A percentile compares a stretch with the other conserved stretches of the same genome.
Conservation (phyloP, 805 yeast species). For the Candida ponderosae region DNA sequence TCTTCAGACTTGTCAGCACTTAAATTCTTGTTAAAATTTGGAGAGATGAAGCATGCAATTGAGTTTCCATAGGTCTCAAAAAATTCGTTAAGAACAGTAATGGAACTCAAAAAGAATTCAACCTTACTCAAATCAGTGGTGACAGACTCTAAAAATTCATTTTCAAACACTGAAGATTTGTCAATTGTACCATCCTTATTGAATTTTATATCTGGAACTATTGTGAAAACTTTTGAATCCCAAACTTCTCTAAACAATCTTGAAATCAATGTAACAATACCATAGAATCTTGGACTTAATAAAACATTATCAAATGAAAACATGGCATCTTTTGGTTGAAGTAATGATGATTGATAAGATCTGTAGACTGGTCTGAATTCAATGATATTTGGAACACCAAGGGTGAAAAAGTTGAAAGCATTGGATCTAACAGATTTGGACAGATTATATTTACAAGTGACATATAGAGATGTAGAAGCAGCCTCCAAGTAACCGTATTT, state of each 20-base stretch:
- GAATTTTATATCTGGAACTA: slow-evolving; percentile 24
- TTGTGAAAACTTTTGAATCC: slow-evolving; percentile 59
- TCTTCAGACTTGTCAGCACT: slow-evolving; percentile 38
- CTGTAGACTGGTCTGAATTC: slow-evolving; percentile 35
- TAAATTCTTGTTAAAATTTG: slow-evolving; percentile 31
- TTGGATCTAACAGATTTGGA: slow-evolving; percentile 40
- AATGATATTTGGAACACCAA: slow-evolving; percentile 33
- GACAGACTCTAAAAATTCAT: slow-evolving; percentile 28
- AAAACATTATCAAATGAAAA: slow-evolving; percentile 64
- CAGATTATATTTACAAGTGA: slow-evolving; percentile 68
- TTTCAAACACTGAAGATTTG: slow-evolving; percentile 27
- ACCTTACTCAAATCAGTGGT: slow-evolving; percentile 42
- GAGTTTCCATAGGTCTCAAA: slow-evolving; percentile 56
- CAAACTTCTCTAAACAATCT: slow-evolving; percentile 76
- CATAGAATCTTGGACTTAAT: slow-evolving; percentile 86
- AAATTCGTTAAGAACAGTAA: slow-evolving; percentile 61
- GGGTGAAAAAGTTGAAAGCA: slow-evolving; percentile 34
- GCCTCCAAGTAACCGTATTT: slow-evolving; percentile 86
- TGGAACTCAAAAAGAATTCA: slow-evolving; percentile 65
- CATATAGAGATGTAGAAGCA: slow-evolving; percentile 79
- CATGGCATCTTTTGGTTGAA: slow-evolving; percentile 11
- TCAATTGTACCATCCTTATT: slow-evolving; percentile 23
- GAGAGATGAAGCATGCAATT: slow-evolving; percentile 56
- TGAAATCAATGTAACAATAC: slow-evolving; percentile 70
- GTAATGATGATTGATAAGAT: slow-evolving; percentile 4